Conservation (phyloP, 1,139 yeast species). For the Kazachstania sp. region DNA sequence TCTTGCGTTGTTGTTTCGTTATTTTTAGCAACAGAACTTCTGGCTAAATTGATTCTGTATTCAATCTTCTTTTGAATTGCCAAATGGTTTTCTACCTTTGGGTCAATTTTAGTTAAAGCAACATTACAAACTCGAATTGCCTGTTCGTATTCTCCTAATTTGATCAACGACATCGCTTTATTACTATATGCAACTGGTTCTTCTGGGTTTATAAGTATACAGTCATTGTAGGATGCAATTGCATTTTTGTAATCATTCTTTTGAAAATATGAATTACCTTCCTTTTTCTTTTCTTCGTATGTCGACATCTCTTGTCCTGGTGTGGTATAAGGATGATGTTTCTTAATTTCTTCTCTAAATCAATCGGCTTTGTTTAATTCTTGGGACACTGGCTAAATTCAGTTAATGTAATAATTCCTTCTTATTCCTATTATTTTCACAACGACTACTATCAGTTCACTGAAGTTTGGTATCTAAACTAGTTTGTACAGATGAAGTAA, state of each 20-base stretch:
- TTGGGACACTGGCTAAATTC: no score
- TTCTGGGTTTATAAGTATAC: slow-evolving; percentile 46
- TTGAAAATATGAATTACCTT: slow-evolving; percentile 65
- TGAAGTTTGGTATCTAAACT: no score
- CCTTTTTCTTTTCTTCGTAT: slow-evolving; percentile 28
- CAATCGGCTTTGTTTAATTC: no score
- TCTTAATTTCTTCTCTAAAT: no score
- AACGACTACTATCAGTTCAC: no score
- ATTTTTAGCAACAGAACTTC: not conserved
- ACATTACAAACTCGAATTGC: slow-evolving; percentile 54
- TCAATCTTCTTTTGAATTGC: slow-evolving; percentile 38
- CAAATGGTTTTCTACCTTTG: slow-evolving; percentile 27
- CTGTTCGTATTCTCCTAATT: slow-evolving; percentile 44
- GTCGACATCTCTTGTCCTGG: slow-evolving; percentile 8
- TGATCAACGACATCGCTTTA: slow-evolving; percentile 64
- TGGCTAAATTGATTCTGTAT: slow-evolving; percentile 50
- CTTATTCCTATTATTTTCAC: no score
- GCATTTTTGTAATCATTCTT: slow-evolving; percentile 49
- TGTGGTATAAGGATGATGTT: no score
- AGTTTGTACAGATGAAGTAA: no score
- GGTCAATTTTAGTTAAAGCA: slow-evolving; percentile 39
- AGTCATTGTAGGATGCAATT: slow-evolving; percentile 53
- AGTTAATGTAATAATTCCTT: no score
- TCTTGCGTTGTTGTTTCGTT: not conserved
- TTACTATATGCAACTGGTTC: slow-evolving; percentile 69